Evolutionary conservation across 495 filamentous ascomycete genomes (phyloP), one percentile per base, ranked within the genome.

Genomic region (Penicillium pancosmium): DNA sequence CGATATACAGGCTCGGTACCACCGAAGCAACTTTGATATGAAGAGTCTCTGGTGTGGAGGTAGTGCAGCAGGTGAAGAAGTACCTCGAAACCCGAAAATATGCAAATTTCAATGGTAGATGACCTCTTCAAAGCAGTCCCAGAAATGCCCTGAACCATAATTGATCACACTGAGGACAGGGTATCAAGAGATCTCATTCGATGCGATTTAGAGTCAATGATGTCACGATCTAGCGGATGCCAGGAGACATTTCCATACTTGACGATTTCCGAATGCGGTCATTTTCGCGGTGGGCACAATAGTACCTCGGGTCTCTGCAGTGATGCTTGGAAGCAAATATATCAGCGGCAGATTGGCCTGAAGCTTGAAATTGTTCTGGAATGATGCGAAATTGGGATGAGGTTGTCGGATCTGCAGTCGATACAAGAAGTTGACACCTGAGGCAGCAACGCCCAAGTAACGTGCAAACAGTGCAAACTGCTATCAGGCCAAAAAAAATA

Each of bases 401-500:
- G 36, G 15, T 12, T 12, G 36, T 38, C 5, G 4, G 15, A 38
- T 0, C n/a, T 12, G 36, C 4, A 12, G 36, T 5, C 10, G 35
- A 38, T 12, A 31, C 27, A 31, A 7, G 36, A 13, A 44, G n/a
- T 16, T 7, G 56, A 55, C 55, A 55, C 65, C 63, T 62, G 35
- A 65, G 63, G 60, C 63, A 13, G 16, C 13, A 66, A 56, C 10
- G 15, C 50, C 27, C 27, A 51, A 44, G 25, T 44, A 50, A 10
- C 7, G 19, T 16, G 38, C 73, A 78, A 78, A 76, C 72, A 75
- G 52, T 62, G 64, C 68, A 78, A 75, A 76, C 64, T 36, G 54
- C 54, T 65, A 58, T 59, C 67, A 55, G 52, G 52, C 58, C 65
- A 68, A 74, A 70, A 71, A 74, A 71, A 69, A 68, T 68, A 68